Conservation (phyloP, 2,329 filamentous ascomycete species). For the Stachybotrys chlorohalonatus region DNA sequence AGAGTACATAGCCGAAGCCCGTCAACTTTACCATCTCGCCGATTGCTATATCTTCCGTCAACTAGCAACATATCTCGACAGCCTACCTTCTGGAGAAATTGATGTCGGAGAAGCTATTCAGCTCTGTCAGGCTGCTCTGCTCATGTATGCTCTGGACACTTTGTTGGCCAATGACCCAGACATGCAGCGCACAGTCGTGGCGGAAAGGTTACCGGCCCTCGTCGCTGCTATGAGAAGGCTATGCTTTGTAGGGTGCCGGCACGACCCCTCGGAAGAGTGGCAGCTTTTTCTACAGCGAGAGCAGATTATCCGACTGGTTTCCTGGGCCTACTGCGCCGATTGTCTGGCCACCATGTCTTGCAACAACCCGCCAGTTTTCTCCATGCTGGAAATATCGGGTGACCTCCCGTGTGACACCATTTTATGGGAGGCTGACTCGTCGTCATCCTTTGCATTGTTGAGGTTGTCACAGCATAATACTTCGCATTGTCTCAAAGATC, state of each 20-base stretch:
- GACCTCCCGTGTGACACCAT: background rate
- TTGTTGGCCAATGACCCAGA: background rate
- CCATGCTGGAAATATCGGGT: background rate
- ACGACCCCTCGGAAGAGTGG: background rate
- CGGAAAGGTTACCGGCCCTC: background rate
- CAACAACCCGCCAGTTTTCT: background rate
- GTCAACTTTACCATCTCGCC: background rate
- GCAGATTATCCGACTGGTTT: background rate
- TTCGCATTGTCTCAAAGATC: background rate
- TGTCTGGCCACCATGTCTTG: background rate
- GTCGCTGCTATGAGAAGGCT: background rate
- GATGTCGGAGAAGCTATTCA: background rate
- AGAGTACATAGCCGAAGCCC: background rate
- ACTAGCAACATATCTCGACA: background rate
- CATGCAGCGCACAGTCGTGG: background rate
- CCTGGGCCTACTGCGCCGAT: constrained; percentile 1
- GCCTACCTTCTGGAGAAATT: background rate
- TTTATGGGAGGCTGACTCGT: background rate
- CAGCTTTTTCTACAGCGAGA: background rate
- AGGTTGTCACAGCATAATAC: background rate
- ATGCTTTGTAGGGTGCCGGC: background rate
- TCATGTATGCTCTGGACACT: constrained; percentile 1
- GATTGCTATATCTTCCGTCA: background rate
- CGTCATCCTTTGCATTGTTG: background rate
- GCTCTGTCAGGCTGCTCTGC: background rate